phyloP scores from a whole-genome alignment of 257 asterid genomes.

The Nyctanthes arbortristis region DNA sequence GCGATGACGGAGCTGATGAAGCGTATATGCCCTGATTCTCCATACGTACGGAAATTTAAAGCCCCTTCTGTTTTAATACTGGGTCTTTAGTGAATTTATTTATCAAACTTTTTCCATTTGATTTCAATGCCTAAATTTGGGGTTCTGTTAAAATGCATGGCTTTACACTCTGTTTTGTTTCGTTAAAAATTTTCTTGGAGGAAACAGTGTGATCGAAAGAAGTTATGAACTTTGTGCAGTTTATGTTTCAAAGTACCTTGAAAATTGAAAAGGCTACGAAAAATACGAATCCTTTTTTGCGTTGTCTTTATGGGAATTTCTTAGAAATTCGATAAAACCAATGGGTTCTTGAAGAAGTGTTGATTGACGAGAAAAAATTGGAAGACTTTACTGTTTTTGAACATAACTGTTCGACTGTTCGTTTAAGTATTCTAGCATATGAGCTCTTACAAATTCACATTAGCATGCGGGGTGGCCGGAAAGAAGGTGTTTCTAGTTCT shows the following conservation, averaged over 20 bases:
- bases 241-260: too few species aligned
- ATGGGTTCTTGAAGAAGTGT: background rate
- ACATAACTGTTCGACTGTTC: background rate
- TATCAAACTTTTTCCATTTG: too few species aligned
- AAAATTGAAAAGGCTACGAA: background rate
- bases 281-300: background rate
- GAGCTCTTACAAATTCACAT: background rate
- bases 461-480: background rate
- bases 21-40: conserved; percentile 47
- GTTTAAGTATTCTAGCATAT: background rate
- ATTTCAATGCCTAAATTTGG: too few species aligned
- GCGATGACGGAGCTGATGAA: conserved; percentile 41
- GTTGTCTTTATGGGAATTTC: background rate
- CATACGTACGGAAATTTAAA: conserved; percentile 37
- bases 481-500: background rate
- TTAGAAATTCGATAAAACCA: background rate
- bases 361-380: background rate
- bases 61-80: background rate
- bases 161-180: background rate
- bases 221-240: background rate
- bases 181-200: background rate
- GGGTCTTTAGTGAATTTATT: background rate
- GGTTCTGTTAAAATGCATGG: background rate
- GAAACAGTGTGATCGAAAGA: background rate
- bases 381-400: background rate